Conservation (phyloP, 345 rosid species). For the Brassica juncea region DNA sequence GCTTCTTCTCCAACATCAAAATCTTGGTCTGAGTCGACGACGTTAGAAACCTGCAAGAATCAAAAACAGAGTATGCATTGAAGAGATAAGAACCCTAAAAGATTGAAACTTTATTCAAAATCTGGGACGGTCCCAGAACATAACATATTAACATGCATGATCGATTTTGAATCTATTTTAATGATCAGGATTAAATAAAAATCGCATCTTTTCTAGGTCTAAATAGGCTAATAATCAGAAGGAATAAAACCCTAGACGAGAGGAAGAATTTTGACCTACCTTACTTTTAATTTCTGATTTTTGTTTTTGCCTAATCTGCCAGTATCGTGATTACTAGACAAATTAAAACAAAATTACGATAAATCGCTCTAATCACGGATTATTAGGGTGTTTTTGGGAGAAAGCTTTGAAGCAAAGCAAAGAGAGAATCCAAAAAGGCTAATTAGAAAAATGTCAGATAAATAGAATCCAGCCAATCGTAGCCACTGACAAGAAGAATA, state of each 20-base stretch:
- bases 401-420: slow-evolving; percentile 25
- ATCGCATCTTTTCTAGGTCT: slow-evolving; percentile 17
- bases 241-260: not conserved
- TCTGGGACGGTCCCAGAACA: not conserved
- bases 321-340: slow-evolving; percentile 14
- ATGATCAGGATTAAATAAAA: slow-evolving; percentile 1
- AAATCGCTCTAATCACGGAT: slow-evolving; percentile 22
- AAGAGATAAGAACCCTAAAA: slow-evolving; percentile 8
- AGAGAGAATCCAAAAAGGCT: not conserved
- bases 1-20: slow-evolving; percentile 20
- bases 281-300: not conserved
- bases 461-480: slow-evolving; percentile 6
- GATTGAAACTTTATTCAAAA: not conserved
- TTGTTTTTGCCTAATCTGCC: not conserved
- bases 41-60: slow-evolving; percentile 26
- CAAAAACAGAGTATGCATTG: slow-evolving; percentile 16
- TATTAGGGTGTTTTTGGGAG: not conserved
- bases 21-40: not conserved
- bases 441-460: not conserved
- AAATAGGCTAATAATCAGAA: not conserved
- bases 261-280: not conserved
- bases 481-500: slow-evolving; percentile 21
- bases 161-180: slow-evolving; percentile 7
- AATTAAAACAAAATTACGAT: not conserved
- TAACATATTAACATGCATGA: slow-evolving; percentile 17